Evolutionary conservation across 768 basidiomycete species (phyloP).

Genomic region (Rubroboletus pulcherrimus): DNA sequence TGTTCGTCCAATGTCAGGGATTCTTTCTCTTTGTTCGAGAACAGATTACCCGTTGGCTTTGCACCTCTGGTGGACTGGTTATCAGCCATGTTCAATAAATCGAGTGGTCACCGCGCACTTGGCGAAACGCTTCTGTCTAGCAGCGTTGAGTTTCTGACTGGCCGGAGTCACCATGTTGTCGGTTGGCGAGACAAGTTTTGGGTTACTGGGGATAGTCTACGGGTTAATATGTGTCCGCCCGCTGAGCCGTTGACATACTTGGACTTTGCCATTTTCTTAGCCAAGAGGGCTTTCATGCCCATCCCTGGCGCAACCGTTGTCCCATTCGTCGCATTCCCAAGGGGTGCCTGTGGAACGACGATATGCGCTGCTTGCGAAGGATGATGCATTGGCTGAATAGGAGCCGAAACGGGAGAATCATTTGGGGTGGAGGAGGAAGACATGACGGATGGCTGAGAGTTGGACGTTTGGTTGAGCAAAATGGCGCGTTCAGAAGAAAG

Average conservation of each 20-base stretch:
- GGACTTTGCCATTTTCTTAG: conserved; percentile 89
- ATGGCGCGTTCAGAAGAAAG: conserved; percentile 16
- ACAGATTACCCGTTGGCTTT: conserved; percentile 59
- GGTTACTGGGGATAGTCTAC: conserved; percentile 55
- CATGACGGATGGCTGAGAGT: conserved; percentile 37
- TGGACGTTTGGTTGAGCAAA: conserved; percentile 3
- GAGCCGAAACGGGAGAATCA: conserved; percentile 58
- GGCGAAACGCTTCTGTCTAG: conserved; percentile 89
- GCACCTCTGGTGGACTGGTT: conserved; percentile 40
- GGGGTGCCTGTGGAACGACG: conserved; percentile 73
- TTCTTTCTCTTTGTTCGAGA: conserved; percentile 40
- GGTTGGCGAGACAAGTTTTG: conserved; percentile 86
- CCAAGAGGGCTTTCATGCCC: conserved; percentile 88
- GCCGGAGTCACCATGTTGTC: conserved; percentile 93
- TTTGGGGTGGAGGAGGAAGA: conserved; percentile 54
- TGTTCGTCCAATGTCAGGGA: conserved; percentile 23
- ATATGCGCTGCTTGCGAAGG: conserved; percentile 76
- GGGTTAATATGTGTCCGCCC: neutral
- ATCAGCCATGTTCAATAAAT: conserved; percentile 7
- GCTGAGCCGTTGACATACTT: conserved; percentile 50
- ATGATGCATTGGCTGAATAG: conserved; percentile 83
- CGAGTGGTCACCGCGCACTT: conserved; percentile 54
- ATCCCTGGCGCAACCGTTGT: conserved; percentile 59
- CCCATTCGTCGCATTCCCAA: conserved; percentile 61
- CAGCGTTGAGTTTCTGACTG: conserved; percentile 86